Evolutionary conservation across 495 filamentous ascomycete species (phyloP).

Genomic region (Lophiotrema nucula): DNA sequence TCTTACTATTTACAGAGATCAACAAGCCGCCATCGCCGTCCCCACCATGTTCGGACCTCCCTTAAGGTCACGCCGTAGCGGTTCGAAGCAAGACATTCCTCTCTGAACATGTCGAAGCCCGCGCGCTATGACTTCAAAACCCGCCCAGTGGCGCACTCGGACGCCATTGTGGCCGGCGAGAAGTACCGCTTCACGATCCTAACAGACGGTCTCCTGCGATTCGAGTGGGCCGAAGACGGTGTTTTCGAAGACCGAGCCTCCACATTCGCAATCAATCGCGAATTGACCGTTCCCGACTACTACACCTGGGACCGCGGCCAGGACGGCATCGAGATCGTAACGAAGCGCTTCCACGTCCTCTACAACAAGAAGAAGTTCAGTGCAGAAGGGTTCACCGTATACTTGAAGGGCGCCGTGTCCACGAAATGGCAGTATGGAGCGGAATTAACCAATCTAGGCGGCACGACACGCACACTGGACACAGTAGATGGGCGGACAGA

Average conservation of each 20-base stretch:
- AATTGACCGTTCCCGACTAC: constrained; percentile 50
- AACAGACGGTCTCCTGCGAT: constrained; percentile 52
- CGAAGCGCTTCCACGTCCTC: constrained; percentile 49
- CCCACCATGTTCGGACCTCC: constrained; percentile 3
- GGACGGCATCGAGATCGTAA: constrained; percentile 50
- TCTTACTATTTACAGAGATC: constrained; percentile 19
- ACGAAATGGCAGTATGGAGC: constrained; percentile 50
- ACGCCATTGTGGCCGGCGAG: constrained; percentile 48
- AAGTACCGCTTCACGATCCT: constrained; percentile 58
- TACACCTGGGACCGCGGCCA: constrained; percentile 41
- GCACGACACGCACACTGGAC: constrained; percentile 55
- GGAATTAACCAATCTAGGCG: constrained; percentile 43
- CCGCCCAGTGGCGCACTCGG: constrained; percentile 47
- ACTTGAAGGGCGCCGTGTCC: constrained; percentile 40
- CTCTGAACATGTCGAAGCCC: constrained; percentile 24
- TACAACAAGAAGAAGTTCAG: constrained; percentile 55
- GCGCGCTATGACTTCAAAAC: constrained; percentile 48
- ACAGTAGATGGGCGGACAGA: constrained; percentile 49
- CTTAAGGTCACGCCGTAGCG: neutral
- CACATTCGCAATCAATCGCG: constrained; percentile 54
- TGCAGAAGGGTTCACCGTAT: constrained; percentile 44
- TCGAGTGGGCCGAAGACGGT: constrained; percentile 57
- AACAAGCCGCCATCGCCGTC: constrained; percentile 2
- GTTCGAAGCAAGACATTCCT: neutral
- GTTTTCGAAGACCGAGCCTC: constrained; percentile 59